These are phyloP conservation scores for Yarrowia galli DNA, from an alignment of 1,139 yeast species.

Conservation along the genomic window DNA sequence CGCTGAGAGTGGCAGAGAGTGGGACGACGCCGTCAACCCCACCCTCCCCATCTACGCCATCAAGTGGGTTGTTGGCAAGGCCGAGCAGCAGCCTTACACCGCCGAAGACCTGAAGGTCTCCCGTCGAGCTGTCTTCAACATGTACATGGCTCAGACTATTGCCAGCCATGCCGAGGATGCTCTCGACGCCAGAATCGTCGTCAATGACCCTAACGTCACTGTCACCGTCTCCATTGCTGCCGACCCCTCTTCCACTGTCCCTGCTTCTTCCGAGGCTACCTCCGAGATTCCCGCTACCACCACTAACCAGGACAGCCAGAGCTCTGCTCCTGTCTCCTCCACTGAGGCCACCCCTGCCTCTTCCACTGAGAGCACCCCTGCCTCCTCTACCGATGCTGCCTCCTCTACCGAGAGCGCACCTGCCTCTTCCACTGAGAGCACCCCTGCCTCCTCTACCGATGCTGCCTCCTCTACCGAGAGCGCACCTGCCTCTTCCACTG, in stretches of 20 bases:
- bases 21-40: conserved; percentile 8
- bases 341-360: neutral
- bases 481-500: neutral
- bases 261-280: conserved; percentile 6
- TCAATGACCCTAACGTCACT: conserved; percentile 4
- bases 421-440: neutral
- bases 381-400: neutral
- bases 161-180: conserved; percentile 8
- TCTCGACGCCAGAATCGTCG: conserved; percentile 9
- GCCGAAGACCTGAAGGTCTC: conserved; percentile 10
- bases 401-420: neutral
- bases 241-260: conserved; percentile 9
- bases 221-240: conserved; percentile 2
- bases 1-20: conserved; percentile 1
- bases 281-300: conserved; percentile 6
- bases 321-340: neutral
- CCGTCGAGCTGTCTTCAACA: conserved; percentile 10
- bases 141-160: conserved; percentile 23
- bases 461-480: neutral
- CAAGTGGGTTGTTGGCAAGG: conserved; percentile 15
- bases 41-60: conserved; percentile 10
- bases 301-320: conserved; percentile 7
- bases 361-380: neutral
- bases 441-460: neutral
- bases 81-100: conserved; percentile 14